A percentile compares a stretch with the other conserved stretches of the same genome.
phyloP scores from a whole-genome alignment of 225 moss, liverwort and hornwort species.

The Polytrichum commune region DNA sequence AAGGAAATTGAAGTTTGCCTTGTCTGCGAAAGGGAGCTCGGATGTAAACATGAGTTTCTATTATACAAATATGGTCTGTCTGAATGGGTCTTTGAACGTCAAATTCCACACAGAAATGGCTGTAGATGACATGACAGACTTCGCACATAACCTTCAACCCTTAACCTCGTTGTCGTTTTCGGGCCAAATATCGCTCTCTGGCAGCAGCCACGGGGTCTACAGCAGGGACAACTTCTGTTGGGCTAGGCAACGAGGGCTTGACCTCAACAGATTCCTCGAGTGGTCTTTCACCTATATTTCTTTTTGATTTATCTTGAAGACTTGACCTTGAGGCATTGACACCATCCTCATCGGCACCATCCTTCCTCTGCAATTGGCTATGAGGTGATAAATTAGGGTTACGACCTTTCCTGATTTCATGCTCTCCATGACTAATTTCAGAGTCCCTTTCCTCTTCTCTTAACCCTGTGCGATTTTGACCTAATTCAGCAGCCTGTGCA shows the following conservation, averaged over 20 bases:
- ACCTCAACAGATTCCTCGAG: constrained; percentile 5
- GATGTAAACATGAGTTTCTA: too few relatives aligned
- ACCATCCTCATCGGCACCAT: constrained; percentile 7
- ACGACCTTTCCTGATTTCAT: constrained; percentile 14
- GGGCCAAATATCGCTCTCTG: constrained; percentile 73
- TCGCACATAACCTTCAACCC: constrained; percentile 10
- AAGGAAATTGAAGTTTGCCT: too few relatives aligned
- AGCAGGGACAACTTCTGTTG: constrained; percentile 15
- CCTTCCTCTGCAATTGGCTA: constrained; percentile 15
- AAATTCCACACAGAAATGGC: too few relatives aligned
- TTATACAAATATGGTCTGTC: too few relatives aligned
- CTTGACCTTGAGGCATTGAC: constrained; percentile 12
- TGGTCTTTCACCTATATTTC: constrained; percentile 12
- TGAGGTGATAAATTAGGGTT: constrained; percentile 15
- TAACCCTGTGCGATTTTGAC: neutral
- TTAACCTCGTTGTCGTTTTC: constrained; percentile 60
- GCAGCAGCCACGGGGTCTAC: constrained; percentile 64
- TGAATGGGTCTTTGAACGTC: too few relatives aligned
- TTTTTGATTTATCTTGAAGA: constrained; percentile 9
- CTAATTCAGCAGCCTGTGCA: constrained; percentile 17
- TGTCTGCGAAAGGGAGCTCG: too few relatives aligned
- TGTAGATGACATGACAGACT: too few relatives aligned
- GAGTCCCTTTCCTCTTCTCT: constrained; percentile 14
- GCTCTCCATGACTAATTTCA: constrained; percentile 8
- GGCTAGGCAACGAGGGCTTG: constrained; percentile 14